Conservation (phyloP, 768 basidiomycete genomes). For the Cyclocybe aegerita region DNA sequence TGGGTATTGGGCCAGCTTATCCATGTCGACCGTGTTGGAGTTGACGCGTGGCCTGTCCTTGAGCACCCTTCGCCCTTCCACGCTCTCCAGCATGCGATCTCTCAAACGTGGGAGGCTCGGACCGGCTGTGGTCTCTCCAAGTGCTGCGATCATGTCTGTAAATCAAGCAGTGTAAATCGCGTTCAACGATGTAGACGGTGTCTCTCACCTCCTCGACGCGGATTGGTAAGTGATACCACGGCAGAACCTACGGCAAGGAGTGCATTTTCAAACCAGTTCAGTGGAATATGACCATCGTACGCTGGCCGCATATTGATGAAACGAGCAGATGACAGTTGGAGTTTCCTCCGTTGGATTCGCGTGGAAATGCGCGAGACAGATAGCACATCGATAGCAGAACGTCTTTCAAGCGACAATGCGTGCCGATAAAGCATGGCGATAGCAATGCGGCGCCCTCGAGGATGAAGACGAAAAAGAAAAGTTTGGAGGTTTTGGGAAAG, state of each 20-base stretch:
- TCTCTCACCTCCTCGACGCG: constrained; percentile 77
- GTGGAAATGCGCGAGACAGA: constrained; percentile 1
- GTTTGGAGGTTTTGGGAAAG: no score
- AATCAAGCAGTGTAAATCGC: constrained; percentile 3
- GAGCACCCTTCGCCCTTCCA: constrained; percentile 84
- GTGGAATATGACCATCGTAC: constrained; percentile 80
- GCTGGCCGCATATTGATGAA: constrained; percentile 39
- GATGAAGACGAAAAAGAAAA: no score
- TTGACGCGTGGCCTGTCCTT: constrained; percentile 83
- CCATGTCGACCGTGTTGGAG: constrained; percentile 72
- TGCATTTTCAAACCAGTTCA: constrained; percentile 80
- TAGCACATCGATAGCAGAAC: not conserved
- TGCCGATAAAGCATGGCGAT: no score
- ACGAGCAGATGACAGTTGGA: constrained; percentile 2
- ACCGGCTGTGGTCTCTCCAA: constrained; percentile 91
- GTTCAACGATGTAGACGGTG: not conserved
- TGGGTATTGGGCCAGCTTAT: constrained; percentile 60
- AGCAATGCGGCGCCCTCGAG: no score
- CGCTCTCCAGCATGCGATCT: constrained; percentile 71
- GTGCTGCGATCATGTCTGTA: constrained; percentile 91
- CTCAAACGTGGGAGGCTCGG: constrained; percentile 73
- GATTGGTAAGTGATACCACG: constrained; percentile 76
- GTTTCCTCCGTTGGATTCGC: not conserved
- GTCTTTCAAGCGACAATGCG: no score
- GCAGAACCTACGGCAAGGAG: constrained; percentile 87